Evolutionary conservation across 257 asterid genomes (phyloP), one percentile per base, ranked within the genome.

Genomic region (Solanum chmielewskii): DNA sequence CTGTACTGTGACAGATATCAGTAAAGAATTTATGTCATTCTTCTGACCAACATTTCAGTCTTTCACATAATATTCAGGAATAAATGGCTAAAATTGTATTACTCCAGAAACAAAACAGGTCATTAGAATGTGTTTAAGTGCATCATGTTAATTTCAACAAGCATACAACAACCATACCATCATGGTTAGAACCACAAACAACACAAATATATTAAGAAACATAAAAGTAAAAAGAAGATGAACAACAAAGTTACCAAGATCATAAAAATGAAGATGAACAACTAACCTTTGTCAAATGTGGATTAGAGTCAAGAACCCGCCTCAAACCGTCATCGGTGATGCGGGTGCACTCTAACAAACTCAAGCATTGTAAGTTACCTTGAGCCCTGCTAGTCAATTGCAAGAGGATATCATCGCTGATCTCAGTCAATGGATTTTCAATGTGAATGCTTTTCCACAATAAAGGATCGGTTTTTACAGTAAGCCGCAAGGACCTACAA

Each of bases 361-460:
- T 91, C 91, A 97, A 86, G 89, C 95, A 92, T 82, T 90, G 92
- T 87, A 97, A 91, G 66, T 71, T 86, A 35, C 98, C 98, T 77
- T 91, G 92, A 37, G 98, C 98, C 89, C 96, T 91, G 85, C 90
- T 81, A 84, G 93, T 87, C 87, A 97, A 86, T 60, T 86, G 87
- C 85, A 92, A 23, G 71, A 97, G 98, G 88, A 75, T 33, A 88
- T 94, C 97, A 85, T 97, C 96, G 10, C 95, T 93, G 66, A 97
- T 91, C 80, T 94, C 97, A 77, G 89, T 94, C 87, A 94, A 88
- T 45, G 98, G 94, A 87, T 87, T 89, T 64, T 91, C 95, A n/a
- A 97, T 91, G 90, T 91, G 97, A 86, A 97, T 90, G 60, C 85
- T 90, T 92, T 84, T 92, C 99, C 99, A 95, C 85, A 97, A 82